Evolutionary conservation across 2,329 filamentous ascomycete species (phyloP).

Genomic region (Botryotinia calthae): DNA sequence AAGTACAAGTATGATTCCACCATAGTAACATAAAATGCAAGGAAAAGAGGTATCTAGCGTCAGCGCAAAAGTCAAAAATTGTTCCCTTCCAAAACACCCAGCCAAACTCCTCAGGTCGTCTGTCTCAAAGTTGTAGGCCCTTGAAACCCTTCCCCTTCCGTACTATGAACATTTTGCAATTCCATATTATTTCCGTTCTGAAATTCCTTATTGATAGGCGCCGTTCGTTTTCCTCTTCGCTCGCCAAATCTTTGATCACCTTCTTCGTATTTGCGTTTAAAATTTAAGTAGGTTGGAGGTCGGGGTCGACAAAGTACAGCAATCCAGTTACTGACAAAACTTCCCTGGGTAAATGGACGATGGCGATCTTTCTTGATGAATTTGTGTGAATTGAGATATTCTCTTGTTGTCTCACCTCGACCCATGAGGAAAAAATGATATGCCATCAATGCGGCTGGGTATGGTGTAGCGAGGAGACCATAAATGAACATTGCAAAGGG

Average conservation of each 20-base stretch:
- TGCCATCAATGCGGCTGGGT: slow-evolving; percentile 77
- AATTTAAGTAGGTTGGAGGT: slow-evolving; percentile 82
- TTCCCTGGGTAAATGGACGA: slow-evolving; percentile 81
- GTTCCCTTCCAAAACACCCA: background rate
- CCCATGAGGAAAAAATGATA: slow-evolving; percentile 93
- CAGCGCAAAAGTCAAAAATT: background rate
- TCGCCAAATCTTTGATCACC: slow-evolving; percentile 81
- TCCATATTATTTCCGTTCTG: slow-evolving; percentile 71
- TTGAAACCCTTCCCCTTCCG: slow-evolving; percentile 48
- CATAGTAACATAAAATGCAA: slow-evolving; percentile 8
- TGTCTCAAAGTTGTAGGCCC: slow-evolving; percentile 44
- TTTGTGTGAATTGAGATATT: slow-evolving; percentile 95
- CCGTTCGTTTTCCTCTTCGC: slow-evolving; percentile 51
- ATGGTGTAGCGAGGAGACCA: slow-evolving; percentile 68
- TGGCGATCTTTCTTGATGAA: slow-evolving; percentile 90
- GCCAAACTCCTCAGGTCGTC: background rate
- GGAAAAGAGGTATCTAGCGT: slow-evolving; percentile 16
- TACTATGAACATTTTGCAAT: slow-evolving; percentile 47
- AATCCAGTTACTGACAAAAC: slow-evolving; percentile 72
- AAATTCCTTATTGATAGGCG: slow-evolving; percentile 49
- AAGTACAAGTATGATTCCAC: slow-evolving; percentile 4
- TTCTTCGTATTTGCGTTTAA: slow-evolving; percentile 72
- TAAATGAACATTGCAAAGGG: slow-evolving; percentile 90
- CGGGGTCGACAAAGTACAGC: slow-evolving; percentile 79
- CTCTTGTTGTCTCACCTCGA: slow-evolving; percentile 89